Percentiles rank a stretch among this genome's conserved stretches.
phyloP scores from a whole-genome alignment of 805 yeast species.

The Wickerhamomyces hampshirensis region DNA sequence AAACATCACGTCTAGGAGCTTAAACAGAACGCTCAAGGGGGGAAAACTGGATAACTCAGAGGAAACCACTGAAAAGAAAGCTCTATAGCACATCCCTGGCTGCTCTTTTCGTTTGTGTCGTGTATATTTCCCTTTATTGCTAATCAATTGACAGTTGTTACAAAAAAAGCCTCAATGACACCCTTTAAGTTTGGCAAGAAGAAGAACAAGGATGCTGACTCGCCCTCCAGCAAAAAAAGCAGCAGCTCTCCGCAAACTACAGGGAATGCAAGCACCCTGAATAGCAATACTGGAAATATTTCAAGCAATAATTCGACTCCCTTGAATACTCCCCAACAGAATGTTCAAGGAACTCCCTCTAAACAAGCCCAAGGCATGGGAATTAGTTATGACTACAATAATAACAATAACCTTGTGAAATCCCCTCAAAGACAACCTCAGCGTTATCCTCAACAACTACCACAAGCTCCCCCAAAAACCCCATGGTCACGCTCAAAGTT shows the following conservation, averaged over 20 bases:
- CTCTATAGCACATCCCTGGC: too few species aligned
- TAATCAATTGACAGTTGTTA: too few species aligned
- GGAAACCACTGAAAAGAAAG: too few species aligned
- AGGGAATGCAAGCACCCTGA: not conserved
- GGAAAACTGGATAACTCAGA: too few species aligned
- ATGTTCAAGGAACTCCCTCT: not conserved
- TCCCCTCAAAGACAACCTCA: conserved; percentile 20
- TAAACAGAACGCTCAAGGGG: too few species aligned
- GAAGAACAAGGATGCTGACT: conserved; percentile 30
- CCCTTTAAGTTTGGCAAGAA: conserved; percentile 55
- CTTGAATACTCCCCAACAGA: too few species aligned
- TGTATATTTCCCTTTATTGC: too few species aligned
- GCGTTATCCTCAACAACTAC: conserved; percentile 5
- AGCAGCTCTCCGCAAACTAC: conserved; percentile 23
- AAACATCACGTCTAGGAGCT: too few species aligned
- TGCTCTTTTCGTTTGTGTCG: too few species aligned
- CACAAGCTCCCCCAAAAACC: conserved; percentile 18
- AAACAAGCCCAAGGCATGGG: conserved; percentile 3
- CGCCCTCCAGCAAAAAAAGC: conserved; percentile 13
- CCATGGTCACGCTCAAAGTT: conserved; percentile 70
- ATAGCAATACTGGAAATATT: too few species aligned
- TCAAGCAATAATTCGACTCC: too few species aligned
- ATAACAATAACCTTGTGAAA: conserved; percentile 18
- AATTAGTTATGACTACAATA: conserved; percentile 20
- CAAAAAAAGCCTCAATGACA: conserved; percentile 28